These are phyloP conservation scores for Penicillium hordei DNA, from an alignment of 2,329 filamentous ascomycete genomes.

Conservation along the genomic window DNA sequence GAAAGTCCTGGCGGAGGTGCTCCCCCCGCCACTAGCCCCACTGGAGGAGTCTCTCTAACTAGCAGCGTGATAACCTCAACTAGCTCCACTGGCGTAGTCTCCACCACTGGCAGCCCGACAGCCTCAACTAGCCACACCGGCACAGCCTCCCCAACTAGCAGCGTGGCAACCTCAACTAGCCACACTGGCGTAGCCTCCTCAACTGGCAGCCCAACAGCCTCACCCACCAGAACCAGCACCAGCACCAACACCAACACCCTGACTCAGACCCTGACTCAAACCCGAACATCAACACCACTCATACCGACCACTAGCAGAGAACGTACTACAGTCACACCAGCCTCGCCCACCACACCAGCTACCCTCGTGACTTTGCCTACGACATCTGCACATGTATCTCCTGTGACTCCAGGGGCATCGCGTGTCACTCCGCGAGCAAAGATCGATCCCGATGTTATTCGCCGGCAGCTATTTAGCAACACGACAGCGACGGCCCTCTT, in stretches of 20 bases:
- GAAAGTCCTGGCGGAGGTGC: background rate
- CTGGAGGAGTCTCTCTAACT: background rate
- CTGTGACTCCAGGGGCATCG: background rate
- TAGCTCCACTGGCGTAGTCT: background rate
- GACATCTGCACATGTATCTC: background rate
- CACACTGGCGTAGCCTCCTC: background rate
- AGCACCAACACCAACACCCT: background rate
- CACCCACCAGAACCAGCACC: background rate
- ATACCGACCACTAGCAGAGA: background rate
- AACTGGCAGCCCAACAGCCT: background rate
- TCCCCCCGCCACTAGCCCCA: background rate
- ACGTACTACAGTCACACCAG: background rate
- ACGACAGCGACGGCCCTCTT: background rate
- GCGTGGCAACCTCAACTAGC: background rate
- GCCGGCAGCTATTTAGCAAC: background rate
- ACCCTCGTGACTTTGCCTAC: constrained; percentile 5
- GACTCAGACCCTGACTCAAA: background rate
- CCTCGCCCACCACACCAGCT: background rate
- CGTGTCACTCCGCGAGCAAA: constrained; percentile 2
- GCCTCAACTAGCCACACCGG: background rate
- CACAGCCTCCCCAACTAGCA: background rate
- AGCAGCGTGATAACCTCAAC: background rate
- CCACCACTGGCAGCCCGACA: background rate
- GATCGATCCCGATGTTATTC: constrained; percentile 4
- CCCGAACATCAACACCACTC: constrained; percentile 5